Base-by-base conservation (phyloP, 805 yeast genomes). In the Teunomyces aglyptinius region DNA sequence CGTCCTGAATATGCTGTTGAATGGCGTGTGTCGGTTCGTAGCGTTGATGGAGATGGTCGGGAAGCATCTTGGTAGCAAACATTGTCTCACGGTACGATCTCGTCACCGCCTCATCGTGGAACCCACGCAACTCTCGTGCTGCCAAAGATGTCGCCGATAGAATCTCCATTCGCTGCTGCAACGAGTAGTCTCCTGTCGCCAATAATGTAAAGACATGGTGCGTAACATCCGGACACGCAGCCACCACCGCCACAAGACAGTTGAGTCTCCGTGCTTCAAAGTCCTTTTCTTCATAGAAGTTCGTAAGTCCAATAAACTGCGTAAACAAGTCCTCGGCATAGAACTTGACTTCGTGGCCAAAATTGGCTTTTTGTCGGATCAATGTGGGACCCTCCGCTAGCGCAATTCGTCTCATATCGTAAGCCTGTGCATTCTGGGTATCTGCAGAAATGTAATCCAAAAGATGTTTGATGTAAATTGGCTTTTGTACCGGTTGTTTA, bases 401-500 rank as follows among this genome's bases (percentile, higher is more conserved):
- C 0, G 86, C 86, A 2, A 73, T 47, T 54, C 55, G 69, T 50
- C 55, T 80, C 70, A 69, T 79, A 52, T 71, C 83, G 53, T 58
- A 80, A 11, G 75, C 81, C 40, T 67, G 72, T 2, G 71, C 63
- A 38, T 74, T 75, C 15, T 70, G 71, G 4, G 71, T 64, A 24
- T 77, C 77, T 0, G 73, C 70, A 8, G 68, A 67, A 13, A 86
- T 68, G 54, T 84, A 86, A 11, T 68, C 64, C 4, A 89, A 56
- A 16, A 91, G 66, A 50, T 89, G 96, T 52, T 86, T 83, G 33
- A 92, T 64, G 55, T 89, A 92, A 1, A 88, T 73, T 0, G 89
- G 90, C 1, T 68, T 62, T 0, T 73, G 58, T 0, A 80, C 68
- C 4, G 60, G 65, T 2, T 62, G 60, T 5, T 60, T 58, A 11